Base-by-base conservation (phyloP, 2,329 filamentous ascomycete species). In the Teratosphaeria destructans region DNA sequence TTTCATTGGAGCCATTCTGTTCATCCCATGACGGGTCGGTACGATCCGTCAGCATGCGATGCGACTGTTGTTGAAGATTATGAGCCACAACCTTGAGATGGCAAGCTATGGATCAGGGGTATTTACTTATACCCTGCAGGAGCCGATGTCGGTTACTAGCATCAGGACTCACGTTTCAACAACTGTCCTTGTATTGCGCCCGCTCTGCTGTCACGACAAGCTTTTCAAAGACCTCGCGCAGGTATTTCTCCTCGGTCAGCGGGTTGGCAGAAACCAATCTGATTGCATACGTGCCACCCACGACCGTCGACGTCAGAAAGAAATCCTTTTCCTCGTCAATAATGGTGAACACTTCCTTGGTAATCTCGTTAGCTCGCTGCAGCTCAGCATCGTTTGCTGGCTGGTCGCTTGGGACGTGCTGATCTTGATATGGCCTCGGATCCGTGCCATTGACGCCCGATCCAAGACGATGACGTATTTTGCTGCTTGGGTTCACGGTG, bases 221-320 rank as follows among this genome's bases (percentile, higher is more conserved):
- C 59, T 89, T 81, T 14, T 88, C 83, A 77, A 95, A 95, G 0
- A 91, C 85, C 62, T 79, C 80, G 62, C 84, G 78, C 3, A 96
- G 75, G 72, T 90, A 87, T 69, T 83, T 82, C 74, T 89, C 86
- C 71, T 93, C 85, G 0, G 86, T 84, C 49, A 83, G 77, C 27
- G 82, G 77, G 66, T 88, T 89, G 0, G 83, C 86, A 59, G 89
- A 90, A 26, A 93, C 87, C 43, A 96, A 84, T 0, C 93, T 81
- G 62, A 97, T 95, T 1, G 88, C 86, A 72, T 90, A 90, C 23
- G 85, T 79, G 0, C 85, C 88, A 8, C 83, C 84, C 12, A 95
- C 80, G 4, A 90, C 82, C 1, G 86, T 88, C 52, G 85, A 87
- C 0, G 91, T 96, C 27, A 96, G 76, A 74, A 90, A 96, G 59